Evolutionary conservation across 1,284 basidiomycete species (phyloP).

Genomic region (Lignosus rhinocerotis): DNA sequence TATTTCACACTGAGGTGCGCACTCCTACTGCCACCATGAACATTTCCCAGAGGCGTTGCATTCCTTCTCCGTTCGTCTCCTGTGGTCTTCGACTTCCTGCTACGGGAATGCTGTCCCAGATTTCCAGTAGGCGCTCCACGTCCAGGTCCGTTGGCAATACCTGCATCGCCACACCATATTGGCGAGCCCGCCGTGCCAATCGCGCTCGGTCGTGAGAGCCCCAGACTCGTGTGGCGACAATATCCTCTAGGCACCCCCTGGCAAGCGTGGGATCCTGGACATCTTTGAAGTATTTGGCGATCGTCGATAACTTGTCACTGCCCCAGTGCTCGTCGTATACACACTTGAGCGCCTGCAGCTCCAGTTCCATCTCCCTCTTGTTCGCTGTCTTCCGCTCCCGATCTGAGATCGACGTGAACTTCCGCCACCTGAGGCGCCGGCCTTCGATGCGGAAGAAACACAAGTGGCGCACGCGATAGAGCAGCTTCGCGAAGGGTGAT

Average conservation of each 20-base stretch:
- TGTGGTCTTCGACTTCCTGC: neutral
- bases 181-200: neutral
- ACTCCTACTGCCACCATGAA: neutral
- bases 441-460: neutral
- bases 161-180: neutral
- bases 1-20: no score
- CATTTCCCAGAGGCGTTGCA: neutral
- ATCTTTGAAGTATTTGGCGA: slow-evolving; percentile 5
- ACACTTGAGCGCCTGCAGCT: neutral
- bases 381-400: neutral
- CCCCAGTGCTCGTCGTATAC: slow-evolving; percentile 6
- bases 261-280: neutral
- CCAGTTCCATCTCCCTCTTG: neutral
- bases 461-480: neutral
- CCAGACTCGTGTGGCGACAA: neutral
- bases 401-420: neutral
- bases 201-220: neutral
- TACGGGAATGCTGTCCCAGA: neutral
- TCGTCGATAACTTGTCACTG: neutral
- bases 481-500: neutral
- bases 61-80: neutral
- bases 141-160: neutral
- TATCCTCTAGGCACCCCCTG: neutral
- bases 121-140: neutral
- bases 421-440: neutral